Evolutionary conservation across 306 rosid genomes (phyloP), one percentile per base, ranked within the genome.

Genomic region (Casuarina glauca): DNA sequence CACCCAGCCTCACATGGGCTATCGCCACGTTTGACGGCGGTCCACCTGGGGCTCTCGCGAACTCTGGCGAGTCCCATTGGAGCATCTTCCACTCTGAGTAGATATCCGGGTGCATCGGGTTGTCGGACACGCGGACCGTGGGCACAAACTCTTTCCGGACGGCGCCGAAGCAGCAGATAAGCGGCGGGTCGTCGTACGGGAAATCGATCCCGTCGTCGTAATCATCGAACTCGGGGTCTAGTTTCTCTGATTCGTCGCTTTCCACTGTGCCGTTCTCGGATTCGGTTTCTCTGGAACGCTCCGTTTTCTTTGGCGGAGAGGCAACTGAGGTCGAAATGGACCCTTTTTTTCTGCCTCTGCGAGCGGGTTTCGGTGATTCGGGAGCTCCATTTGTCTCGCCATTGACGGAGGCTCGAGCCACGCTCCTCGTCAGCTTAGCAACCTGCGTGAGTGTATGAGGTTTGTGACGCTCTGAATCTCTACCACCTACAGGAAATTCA

Each of bases 31-130:
- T 93, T 2, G 97, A 91, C 2, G 89, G 83, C 0, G 94, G 86
- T 1, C 97, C 93, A 0, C 97, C 98, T 0, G 96, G 94, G 1
- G 97, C 99, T 11, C 97, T 84, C 11, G 85, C 95, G 45, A 88
- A 93, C 79, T 95, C 99, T 42, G 99, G 99, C 0, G 97, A 96
- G 77, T 92, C 91, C 99, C 99, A 95, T 78, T 95, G 99, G 17
- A 93, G 87, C 97, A 91, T 95, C 75, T 95, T 95, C 99, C 99
- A 95, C 75, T 90, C 87, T 2, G 97, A 87, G 84, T 95, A 95
- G 0, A 83, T 90, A 60, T 93, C 98, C 3, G 84, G 90, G 88
- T 95, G 76, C 99, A 95, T 89, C 4, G 88, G 97, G 57, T 87
- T 84, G 32, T 85, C 83, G 72, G 81, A 89, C 61, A 93, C 97